These are phyloP conservation scores for Emmonsia crescens DNA, from an alignment of 2,329 filamentous ascomycete genomes.

Conservation along the genomic window DNA sequence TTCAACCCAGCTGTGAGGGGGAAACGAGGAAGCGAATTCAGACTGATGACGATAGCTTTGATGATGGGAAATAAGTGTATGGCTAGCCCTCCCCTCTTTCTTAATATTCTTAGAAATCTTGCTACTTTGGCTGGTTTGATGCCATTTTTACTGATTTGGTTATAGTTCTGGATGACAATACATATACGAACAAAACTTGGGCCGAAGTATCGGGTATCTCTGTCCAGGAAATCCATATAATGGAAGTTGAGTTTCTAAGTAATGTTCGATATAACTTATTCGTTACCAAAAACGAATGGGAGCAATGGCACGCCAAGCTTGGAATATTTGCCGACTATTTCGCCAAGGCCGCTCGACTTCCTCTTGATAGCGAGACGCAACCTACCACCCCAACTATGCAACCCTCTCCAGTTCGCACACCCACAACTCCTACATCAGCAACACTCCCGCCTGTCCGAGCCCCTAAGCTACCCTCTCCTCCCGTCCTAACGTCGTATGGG, in stretches of 20 bases:
- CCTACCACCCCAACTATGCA: slow-evolving; percentile 19
- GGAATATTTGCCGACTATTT: slow-evolving; percentile 76
- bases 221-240: slow-evolving; percentile 91
- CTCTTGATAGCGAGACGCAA: slow-evolving; percentile 28
- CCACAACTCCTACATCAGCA: slow-evolving; percentile 15
- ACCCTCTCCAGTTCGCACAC: slow-evolving; percentile 27
- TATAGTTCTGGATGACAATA: slow-evolving; percentile 87
- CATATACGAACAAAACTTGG: slow-evolving; percentile 99
- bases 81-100: slow-evolving; percentile 23
- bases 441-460: neutral
- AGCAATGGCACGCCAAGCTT: slow-evolving; percentile 72
- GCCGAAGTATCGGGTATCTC: slow-evolving; percentile 92
- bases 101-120: neutral
- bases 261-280: slow-evolving; percentile 94
- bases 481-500: slow-evolving; percentile 5
- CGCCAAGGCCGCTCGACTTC: slow-evolving; percentile 51
- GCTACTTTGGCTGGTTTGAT: neutral
- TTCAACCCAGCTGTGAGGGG: slow-evolving; percentile 82
- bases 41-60: slow-evolving; percentile 81
- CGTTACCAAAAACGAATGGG: slow-evolving; percentile 78
- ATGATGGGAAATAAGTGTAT: slow-evolving; percentile 97
- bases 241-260: slow-evolving; percentile 99
- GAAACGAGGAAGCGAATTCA: slow-evolving; percentile 84
- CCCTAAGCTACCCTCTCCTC: slow-evolving; percentile 34
- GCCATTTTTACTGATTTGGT: slow-evolving; percentile 10